These are phyloP conservation scores for Fallopia convolvulus DNA, from an alignment of 148 eudicot species.

Conservation along the genomic window DNA sequence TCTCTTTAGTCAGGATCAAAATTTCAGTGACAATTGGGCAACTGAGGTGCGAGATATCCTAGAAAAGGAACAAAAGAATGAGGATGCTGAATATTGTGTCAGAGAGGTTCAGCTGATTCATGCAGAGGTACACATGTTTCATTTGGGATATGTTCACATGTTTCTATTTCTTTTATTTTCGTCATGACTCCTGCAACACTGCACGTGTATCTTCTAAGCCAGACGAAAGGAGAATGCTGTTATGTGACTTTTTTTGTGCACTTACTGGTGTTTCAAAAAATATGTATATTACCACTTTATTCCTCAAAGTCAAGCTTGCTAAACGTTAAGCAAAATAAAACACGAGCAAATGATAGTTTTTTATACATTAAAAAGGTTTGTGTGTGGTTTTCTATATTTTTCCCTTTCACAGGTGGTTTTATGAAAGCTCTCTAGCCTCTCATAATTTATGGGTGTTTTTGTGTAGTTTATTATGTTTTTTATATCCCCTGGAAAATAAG, in stretches of 20 bases:
- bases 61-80: conserved; percentile 67
- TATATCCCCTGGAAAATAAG: not conserved
- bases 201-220: not conserved
- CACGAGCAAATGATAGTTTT: not conserved
- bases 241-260: not conserved
- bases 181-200: not conserved
- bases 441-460: not conserved
- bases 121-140: conserved; percentile 53
- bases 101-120: conserved; percentile 93
- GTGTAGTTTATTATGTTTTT: not conserved
- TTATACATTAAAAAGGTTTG: not conserved
- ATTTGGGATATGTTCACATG: not conserved
- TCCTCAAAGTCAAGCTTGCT: not conserved
- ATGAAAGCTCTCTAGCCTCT: not conserved
- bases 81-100: conserved; percentile 72
- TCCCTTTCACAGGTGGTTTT: not conserved
- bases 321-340: not conserved
- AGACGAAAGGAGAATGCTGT: not conserved
- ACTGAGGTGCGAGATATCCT: conserved; percentile 62
- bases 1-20: conserved; percentile 24
- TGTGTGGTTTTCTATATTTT: not conserved
- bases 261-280: too few relatives aligned
- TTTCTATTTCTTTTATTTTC: not conserved
- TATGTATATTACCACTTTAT: not conserved
- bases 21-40: conserved; percentile 69